phyloP scores from a whole-genome alignment of 306 rosid species.

The Quercus gilva region DNA sequence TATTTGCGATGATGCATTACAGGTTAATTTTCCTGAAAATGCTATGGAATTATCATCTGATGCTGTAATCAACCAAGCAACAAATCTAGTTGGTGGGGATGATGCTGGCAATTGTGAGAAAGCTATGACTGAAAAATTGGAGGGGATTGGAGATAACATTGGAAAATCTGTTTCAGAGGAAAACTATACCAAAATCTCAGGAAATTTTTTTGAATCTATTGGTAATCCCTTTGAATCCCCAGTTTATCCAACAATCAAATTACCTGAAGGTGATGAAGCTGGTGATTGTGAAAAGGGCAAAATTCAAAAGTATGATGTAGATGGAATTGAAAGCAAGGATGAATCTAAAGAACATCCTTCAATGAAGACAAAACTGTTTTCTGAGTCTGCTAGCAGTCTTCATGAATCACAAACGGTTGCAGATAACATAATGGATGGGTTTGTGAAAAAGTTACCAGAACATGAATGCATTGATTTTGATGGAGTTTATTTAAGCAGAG shows the following conservation, averaged over 20 bases:
- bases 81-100: constrained; percentile 12
- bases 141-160: constrained; percentile 23
- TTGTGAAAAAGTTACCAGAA: constrained; percentile 24
- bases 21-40: constrained; percentile 20
- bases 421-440: constrained; percentile 29
- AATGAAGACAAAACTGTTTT: background rate
- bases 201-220: constrained; percentile 20
- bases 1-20: constrained; percentile 12
- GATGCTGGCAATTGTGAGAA: constrained; percentile 11
- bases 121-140: constrained; percentile 23
- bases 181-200: constrained; percentile 15
- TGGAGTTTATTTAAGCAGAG: constrained; percentile 14
- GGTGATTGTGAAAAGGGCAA: constrained; percentile 15
- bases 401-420: constrained; percentile 29
- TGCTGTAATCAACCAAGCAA: constrained; percentile 27
- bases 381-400: constrained; percentile 13
- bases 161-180: constrained; percentile 26
- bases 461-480: constrained; percentile 18
- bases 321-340: constrained; percentile 28
- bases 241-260: constrained; percentile 24
- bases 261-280: constrained; percentile 18
- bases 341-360: constrained; percentile 14
- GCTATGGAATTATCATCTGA: constrained; percentile 14
- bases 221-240: constrained; percentile 24
- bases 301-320: constrained; percentile 22